A percentile compares a stretch with the other conserved stretches of the same genome.
phyloP scores from a whole-genome alignment of 768 basidiomycete species.

The Trametes coccinea region DNA sequence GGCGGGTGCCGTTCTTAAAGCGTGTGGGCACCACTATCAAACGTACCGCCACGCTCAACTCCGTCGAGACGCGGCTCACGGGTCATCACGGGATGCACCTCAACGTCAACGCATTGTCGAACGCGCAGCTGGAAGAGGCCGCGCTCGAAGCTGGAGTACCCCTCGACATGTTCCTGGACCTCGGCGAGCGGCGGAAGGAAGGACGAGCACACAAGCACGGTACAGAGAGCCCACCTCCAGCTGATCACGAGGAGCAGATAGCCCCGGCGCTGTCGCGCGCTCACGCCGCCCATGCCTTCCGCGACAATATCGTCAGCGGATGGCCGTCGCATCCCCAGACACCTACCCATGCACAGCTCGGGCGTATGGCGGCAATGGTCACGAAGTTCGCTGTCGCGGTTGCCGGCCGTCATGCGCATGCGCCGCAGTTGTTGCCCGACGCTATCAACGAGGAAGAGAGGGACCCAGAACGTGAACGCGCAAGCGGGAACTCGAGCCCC shows the following conservation, averaged over 20 bases:
- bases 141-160: constrained; percentile 71
- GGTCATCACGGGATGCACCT: constrained; percentile 51
- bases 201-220: neutral
- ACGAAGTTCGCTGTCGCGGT: constrained; percentile 52
- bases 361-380: constrained; percentile 56
- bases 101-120: constrained; percentile 61
- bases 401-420: constrained; percentile 24
- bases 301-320: constrained; percentile 16
- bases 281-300: constrained; percentile 6
- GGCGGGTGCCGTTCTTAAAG: constrained; percentile 2
- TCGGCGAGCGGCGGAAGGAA: constrained; percentile 11
- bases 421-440: constrained; percentile 18
- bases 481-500: neutral
- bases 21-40: constrained; percentile 6
- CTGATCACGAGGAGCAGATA: neutral
- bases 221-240: neutral
- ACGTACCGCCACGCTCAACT: constrained; percentile 13
- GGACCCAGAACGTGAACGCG: neutral
- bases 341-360: constrained; percentile 57
- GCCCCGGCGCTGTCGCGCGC: constrained; percentile 7
- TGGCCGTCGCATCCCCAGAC: constrained; percentile 33
- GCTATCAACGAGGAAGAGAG: neutral
- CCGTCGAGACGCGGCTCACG: constrained; percentile 10
- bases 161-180: constrained; percentile 43
- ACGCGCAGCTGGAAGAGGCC: constrained; percentile 56